A percentile compares a stretch with the other conserved stretches of the same genome.
phyloP scores from a whole-genome alignment of 2,329 filamentous ascomycete species.

The Bisporella sp. region DNA sequence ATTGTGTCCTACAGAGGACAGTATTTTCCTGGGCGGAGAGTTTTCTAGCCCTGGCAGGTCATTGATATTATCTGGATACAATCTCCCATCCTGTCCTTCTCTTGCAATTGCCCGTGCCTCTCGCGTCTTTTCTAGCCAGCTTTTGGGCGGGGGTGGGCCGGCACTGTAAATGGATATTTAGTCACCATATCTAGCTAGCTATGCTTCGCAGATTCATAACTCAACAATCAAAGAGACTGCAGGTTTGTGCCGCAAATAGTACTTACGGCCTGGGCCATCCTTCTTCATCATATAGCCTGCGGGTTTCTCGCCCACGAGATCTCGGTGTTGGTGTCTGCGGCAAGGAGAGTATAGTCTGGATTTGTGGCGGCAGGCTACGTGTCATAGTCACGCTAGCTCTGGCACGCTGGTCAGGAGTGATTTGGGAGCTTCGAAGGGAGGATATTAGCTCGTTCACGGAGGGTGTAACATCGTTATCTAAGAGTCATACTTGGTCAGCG shows the following conservation, averaged over 20 bases:
- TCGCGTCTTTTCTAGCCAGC: constrained; percentile 40
- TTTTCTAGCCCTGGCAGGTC: constrained; percentile 31
- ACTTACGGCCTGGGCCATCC: constrained; percentile 41
- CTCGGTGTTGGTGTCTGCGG: constrained; percentile 47
- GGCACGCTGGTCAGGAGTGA: constrained; percentile 17
- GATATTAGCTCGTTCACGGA: constrained; percentile 55
- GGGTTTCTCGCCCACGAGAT: constrained; percentile 31
- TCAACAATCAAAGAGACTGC: no score
- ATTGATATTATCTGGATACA: constrained; percentile 21
- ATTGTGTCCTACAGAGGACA: not conserved
- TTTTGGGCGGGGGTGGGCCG: constrained; percentile 52
- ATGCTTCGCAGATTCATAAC: no score
- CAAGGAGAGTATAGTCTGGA: constrained; percentile 52
- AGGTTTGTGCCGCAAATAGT: no score
- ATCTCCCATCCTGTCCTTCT: constrained; percentile 10
- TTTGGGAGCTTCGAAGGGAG: constrained; percentile 43
- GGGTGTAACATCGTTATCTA: constrained; percentile 27
- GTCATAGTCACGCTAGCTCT: constrained; percentile 8
- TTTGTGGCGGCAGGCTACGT: constrained; percentile 52
- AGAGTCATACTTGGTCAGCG: not conserved
- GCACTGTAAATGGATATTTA: constrained; percentile 22
- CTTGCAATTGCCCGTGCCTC: constrained; percentile 15
- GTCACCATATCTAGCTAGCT: no score
- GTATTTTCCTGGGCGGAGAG: not conserved
- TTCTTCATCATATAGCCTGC: constrained; percentile 37